Percentiles rank a stretch among this genome's conserved stretches.
phyloP scores from a whole-genome alignment of 306 rosid genomes.

The Prinsepia uniflora region DNA sequence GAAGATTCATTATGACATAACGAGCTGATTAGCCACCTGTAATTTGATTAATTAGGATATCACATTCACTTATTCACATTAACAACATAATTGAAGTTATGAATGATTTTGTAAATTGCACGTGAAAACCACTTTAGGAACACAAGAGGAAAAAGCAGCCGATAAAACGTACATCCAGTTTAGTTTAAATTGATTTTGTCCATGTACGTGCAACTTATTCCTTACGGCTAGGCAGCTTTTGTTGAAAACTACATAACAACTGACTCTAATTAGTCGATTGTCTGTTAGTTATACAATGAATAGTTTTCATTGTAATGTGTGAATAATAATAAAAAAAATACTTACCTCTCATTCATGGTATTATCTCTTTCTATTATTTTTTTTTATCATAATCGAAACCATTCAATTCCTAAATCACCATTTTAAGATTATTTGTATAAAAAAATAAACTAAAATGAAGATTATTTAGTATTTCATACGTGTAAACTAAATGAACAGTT shows the following conservation, averaged over 20 bases:
- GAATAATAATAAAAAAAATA: background rate
- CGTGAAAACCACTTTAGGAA: background rate
- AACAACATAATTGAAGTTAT: no score
- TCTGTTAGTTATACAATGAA: no score
- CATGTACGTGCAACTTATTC: slow-evolving; percentile 1
- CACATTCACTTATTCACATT: no score
- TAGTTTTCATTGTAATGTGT: no score
- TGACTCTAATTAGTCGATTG: background rate
- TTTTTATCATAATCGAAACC: no score
- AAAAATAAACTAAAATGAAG: no score
- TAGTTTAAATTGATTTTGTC: background rate
- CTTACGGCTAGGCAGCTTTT: background rate
- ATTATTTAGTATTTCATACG: no score
- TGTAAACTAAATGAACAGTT: no score
- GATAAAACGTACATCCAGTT: background rate
- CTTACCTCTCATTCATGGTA: no score
- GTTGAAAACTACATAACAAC: background rate
- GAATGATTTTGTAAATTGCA: background rate
- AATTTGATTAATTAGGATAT: background rate
- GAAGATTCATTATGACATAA: background rate
- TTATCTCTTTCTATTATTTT: no score
- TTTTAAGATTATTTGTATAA: no score
- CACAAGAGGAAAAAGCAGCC: background rate
- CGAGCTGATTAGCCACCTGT: background rate
- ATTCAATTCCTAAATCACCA: no score